Percentiles rank a stretch among this genome's conserved stretches.
phyloP scores from a whole-genome alignment of 768 basidiomycete genomes.

The Pleurotus giganteus region DNA sequence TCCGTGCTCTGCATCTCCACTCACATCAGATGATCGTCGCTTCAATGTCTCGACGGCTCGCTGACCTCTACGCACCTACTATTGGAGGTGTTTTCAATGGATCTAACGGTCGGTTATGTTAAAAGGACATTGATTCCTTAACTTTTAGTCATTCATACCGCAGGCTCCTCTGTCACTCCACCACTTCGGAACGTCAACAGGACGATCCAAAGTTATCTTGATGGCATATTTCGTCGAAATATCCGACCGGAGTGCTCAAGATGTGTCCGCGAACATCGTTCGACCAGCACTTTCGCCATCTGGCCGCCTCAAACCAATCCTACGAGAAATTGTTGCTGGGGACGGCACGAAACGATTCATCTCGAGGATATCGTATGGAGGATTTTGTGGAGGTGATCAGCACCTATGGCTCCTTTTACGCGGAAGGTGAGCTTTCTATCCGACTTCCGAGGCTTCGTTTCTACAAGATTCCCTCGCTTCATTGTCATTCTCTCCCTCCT shows the following conservation, averaged over 20 bases:
- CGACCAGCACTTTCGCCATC: slow-evolving; percentile 39
- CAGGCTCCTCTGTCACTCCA: slow-evolving; percentile 49
- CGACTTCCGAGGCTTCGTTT: background rate
- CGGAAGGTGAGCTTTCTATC: slow-evolving; percentile 45
- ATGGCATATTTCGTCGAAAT: slow-evolving; percentile 21
- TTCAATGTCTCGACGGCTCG: slow-evolving; percentile 36
- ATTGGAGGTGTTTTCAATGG: slow-evolving; percentile 26
- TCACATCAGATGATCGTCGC: too few relatives aligned
- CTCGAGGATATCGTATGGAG: slow-evolving; percentile 45
- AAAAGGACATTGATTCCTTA: background rate
- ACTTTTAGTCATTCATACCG: slow-evolving; percentile 41
- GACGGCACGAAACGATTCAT: slow-evolving; percentile 44
- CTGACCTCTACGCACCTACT: slow-evolving; percentile 37
- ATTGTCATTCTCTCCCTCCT: slow-evolving; percentile 52
- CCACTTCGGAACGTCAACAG: slow-evolving; percentile 47
- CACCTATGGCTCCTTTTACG: slow-evolving; percentile 56
- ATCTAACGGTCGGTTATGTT: slow-evolving; percentile 16
- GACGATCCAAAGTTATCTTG: slow-evolving; percentile 38
- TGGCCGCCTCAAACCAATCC: slow-evolving; percentile 38
- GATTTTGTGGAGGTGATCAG: slow-evolving; percentile 55
- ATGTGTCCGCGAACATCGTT: slow-evolving; percentile 16
- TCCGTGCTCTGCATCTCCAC: too few relatives aligned
- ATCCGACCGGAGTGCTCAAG: slow-evolving; percentile 28
- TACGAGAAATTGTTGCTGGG: slow-evolving; percentile 37
- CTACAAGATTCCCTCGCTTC: slow-evolving; percentile 48